Evolutionary conservation across 1,284 basidiomycete genomes (phyloP), one percentile per base, ranked within the genome.

Genomic region (Austroboletus rostrupii): DNA sequence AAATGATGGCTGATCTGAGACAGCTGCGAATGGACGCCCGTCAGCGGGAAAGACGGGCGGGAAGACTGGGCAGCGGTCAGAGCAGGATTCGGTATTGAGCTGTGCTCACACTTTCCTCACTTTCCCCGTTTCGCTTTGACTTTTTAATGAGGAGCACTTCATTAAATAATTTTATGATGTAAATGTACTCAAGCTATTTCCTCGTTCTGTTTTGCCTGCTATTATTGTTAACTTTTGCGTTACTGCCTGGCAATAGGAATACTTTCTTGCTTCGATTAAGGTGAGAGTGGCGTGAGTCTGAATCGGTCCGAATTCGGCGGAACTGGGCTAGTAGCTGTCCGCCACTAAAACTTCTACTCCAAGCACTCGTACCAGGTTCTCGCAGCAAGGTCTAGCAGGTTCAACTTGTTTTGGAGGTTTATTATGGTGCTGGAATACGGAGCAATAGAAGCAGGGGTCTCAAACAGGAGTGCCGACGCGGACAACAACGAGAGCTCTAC

Each of bases 371-470:
- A 26, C 20, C 19, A 13, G 19, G 48, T 31, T 26, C 31, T 23
- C 32, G 16, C 32, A 19, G 13, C 17, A 23, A 23, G n/a, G 32
- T 33, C 2, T 23, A 23, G 23, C 23, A 23, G 23, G 23, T 23
- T 3, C 7, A 2, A 23, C 6, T 26, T 26, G 8, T 43, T 38
- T 39, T 21, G 38, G 43, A 45, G 39, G 32, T 33, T 51, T 53
- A 72, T 74, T 59, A 87, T 85, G 83, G 76, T 78, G 42, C 79
- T 79, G 53, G 73, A 74, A 3, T 88, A 88, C 55, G 83, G 85
- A 43, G 70, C 76, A n/a, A 73, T 73, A 32, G 67, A 49, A 56
- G 62, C 56, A 29, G 55, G 44, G 12, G 48, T 28, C 33, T 19
- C 44, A 31, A 45, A 35, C 28, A 17, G 20, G 36, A 29, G 47